These are phyloP conservation scores for Pyrus bretschneideri DNA, from an alignment of 306 rosid genomes.

Conservation along the genomic window DNA sequence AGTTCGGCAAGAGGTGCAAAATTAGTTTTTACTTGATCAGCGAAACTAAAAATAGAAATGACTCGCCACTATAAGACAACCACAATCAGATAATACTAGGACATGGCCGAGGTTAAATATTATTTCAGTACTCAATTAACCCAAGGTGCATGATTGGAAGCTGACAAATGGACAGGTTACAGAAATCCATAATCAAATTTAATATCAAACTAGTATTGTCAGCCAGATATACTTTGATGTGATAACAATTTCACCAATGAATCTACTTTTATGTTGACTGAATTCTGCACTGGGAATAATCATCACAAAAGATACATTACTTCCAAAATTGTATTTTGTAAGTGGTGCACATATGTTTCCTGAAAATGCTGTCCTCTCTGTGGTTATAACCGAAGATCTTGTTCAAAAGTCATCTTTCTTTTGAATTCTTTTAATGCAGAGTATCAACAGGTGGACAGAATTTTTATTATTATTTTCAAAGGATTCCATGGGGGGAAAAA, in stretches of 20 bases:
- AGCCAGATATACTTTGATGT: neutral
- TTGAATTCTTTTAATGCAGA: neutral
- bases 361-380: neutral
- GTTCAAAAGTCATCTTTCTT: neutral
- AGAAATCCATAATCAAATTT: neutral
- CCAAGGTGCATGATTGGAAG: neutral
- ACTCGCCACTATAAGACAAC: neutral
- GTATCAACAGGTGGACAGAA: neutral
- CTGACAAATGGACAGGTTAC: neutral
- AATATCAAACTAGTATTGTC: neutral
- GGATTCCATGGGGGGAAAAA: neutral
- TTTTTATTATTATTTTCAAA: neutral
- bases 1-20: neutral
- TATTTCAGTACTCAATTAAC: neutral
- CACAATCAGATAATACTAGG: neutral
- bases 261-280: neutral
- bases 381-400: neutral
- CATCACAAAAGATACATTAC: neutral
- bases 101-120: neutral
- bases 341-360: neutral
- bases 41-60: neutral
- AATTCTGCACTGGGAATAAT: neutral
- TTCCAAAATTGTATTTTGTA: neutral
- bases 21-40: neutral
- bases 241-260: neutral